These are phyloP conservation scores for Jackrogersella minutella DNA, from an alignment of 495 filamentous ascomycete genomes.

Conservation along the genomic window DNA sequence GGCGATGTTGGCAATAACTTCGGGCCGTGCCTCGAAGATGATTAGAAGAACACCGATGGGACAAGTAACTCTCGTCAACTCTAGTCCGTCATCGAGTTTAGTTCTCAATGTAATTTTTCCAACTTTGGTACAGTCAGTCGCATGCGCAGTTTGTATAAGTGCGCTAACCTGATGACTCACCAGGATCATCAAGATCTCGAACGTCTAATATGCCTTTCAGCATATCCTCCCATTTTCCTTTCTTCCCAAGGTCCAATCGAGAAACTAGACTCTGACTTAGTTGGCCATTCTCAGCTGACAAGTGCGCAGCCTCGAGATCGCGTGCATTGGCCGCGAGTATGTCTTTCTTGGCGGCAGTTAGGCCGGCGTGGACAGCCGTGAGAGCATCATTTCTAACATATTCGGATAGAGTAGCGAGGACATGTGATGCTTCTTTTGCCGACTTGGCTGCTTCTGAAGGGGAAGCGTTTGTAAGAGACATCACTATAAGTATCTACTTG, in stretches of 20 bases:
- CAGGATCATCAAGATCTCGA: slow-evolving; percentile 82
- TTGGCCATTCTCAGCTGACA: slow-evolving; percentile 74
- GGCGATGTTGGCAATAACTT: slow-evolving; percentile 98
- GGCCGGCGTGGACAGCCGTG: slow-evolving; percentile 77
- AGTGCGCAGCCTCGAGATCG: slow-evolving; percentile 77
- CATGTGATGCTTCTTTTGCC: slow-evolving; percentile 74
- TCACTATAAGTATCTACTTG: slow-evolving; percentile 38
- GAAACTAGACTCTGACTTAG: slow-evolving; percentile 90
- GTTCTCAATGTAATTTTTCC: slow-evolving; percentile 85
- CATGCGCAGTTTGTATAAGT: background rate
- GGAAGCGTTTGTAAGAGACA: slow-evolving; percentile 80
- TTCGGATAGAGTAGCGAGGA: slow-evolving; percentile 70
- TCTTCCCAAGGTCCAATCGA: slow-evolving; percentile 81
- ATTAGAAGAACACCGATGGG: slow-evolving; percentile 96
- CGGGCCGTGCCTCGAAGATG: slow-evolving; percentile 96
- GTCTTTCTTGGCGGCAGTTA: slow-evolving; percentile 69
- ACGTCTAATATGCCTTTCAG: slow-evolving; percentile 94
- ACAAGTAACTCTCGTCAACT: slow-evolving; percentile 84
- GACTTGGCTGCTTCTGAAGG: slow-evolving; percentile 71
- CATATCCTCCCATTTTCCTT: slow-evolving; percentile 98
- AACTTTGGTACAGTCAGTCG: slow-evolving; percentile 59
- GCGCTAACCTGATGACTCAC: slow-evolving; percentile 62
- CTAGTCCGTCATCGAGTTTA: slow-evolving; percentile 85
- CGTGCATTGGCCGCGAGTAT: slow-evolving; percentile 87
- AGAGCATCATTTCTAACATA: slow-evolving; percentile 81